phyloP scores from a whole-genome alignment of 495 filamentous ascomycete species.

The Daldinia concentrica region DNA sequence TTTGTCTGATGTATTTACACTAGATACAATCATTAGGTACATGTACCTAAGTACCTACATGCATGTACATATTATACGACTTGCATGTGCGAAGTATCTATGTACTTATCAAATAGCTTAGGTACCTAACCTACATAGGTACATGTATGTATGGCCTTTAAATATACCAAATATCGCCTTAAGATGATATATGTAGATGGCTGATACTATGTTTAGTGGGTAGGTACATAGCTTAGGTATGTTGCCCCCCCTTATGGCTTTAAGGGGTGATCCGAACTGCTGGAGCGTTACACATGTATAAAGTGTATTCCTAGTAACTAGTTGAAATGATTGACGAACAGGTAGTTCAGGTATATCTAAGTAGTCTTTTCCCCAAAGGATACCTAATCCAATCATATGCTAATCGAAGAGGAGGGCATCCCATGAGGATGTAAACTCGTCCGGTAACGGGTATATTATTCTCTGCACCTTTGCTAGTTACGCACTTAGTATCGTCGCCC shows the following conservation, averaged over 20 bases:
- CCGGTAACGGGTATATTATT: neutral
- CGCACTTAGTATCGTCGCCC: neutral
- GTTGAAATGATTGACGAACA: constrained; percentile 6
- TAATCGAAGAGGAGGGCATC: neutral
- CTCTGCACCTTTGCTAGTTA: neutral
- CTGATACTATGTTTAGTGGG: too few relatives aligned
- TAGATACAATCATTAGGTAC: too few relatives aligned
- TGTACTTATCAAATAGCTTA: too few relatives aligned
- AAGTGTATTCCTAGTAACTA: neutral
- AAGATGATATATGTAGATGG: constrained; percentile 7
- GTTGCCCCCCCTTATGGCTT: constrained; percentile 8
- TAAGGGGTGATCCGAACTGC: constrained; percentile 33
- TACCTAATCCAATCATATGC: neutral
- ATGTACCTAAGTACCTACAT: too few relatives aligned
- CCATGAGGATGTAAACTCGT: neutral
- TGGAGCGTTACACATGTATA: constrained; percentile 31
- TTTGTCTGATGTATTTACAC: too few relatives aligned
- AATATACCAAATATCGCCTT: too few relatives aligned
- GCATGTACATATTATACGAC: too few relatives aligned
- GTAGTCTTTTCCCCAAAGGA: neutral
- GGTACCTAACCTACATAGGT: too few relatives aligned
- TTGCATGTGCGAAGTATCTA: too few relatives aligned
- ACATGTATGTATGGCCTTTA: too few relatives aligned
- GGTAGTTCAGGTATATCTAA: neutral
- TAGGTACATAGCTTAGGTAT: too few relatives aligned